Evolutionary conservation across 106 monocot genomes (phyloP), one percentile per base, ranked within the genome.

Genomic region (Iris macrosiphon): DNA sequence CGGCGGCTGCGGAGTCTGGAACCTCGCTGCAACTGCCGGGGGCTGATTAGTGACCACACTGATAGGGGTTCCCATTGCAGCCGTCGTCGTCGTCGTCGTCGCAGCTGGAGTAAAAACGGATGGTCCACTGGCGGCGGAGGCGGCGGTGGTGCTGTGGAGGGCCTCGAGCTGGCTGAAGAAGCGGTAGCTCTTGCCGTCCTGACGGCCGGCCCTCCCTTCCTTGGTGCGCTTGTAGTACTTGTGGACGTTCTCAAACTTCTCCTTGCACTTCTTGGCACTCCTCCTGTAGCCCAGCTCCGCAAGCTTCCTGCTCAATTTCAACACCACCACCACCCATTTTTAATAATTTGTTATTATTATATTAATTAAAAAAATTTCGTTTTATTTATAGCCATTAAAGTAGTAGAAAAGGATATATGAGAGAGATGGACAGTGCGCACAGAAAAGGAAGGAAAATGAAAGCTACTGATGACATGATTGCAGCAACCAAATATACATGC

Each of bases 191-290:
- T 93, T 93, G 52, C 92, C 92, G 70, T 91, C 90, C 51, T 81
- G 81, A 13, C 84, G 84, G 34, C 85, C 85, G 73, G 86, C 75
- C 39, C 92, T 81, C 64, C 86, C 86, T 18, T 93, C 92, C 50
- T 93, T 93, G 46, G 92, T 93, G 19, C 92, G 69, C 67, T 93
- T 93, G 79, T 93, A 93, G 68, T 93, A 93, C 51, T 93, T 93
- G 33, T 83, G 82, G 14, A 93, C 92, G 72, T 93, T 93, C 71
- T 93, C 92, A 47, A 93, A 93, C 61, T 93, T 93, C 63, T 93
- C 92, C 60, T 85, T 83, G 71, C 92, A 93, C 57, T 93, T 93
- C 74, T 93, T 93, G 21, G 79, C 82, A 39, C 74, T 93, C 44
- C 93, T 67, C 20, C 24, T 61, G 72, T 84, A 87, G 1, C 92